These are phyloP conservation scores for Fraxinus platypoda DNA, from an alignment of 305 asterid species.

Conservation along the genomic window DNA sequence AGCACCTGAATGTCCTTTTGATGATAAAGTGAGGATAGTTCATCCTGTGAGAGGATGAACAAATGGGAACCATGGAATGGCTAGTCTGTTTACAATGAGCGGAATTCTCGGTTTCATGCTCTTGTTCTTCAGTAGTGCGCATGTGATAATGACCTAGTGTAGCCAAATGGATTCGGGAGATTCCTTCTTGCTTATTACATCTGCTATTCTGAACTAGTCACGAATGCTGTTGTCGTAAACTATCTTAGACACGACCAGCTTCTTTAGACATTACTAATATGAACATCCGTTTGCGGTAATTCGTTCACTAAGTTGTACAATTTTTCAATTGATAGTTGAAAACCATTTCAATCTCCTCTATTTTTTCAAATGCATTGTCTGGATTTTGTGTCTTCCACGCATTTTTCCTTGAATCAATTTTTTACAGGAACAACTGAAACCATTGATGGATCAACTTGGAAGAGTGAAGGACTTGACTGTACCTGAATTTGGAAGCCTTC, in stretches of 20 bases:
- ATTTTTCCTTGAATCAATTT: neutral
- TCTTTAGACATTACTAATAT: neutral
- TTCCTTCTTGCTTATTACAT: neutral
- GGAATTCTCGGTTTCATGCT: neutral
- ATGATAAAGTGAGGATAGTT: neutral
- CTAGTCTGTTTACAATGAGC: neutral
- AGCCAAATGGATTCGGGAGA: neutral
- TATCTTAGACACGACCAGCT: neutral
- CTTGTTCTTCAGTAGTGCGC: neutral
- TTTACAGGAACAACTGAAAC: constrained; percentile 75
- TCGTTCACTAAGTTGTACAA: neutral
- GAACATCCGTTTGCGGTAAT: neutral
- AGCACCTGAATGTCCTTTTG: neutral
- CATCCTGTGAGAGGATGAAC: neutral
- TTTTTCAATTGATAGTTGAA: neutral
- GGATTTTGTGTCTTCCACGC: constrained; percentile 2
- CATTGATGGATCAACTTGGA: constrained; percentile 72
- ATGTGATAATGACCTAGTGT: neutral
- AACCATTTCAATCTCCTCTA: neutral
- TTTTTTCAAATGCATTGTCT: neutral
- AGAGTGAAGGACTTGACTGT: constrained; percentile 84
- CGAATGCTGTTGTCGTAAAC: neutral
- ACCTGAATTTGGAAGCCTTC: constrained; percentile 89
- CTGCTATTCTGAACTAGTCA: neutral
- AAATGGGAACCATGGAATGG: neutral